phyloP scores from a whole-genome alignment of 2,329 filamentous ascomycete genomes.

The Colletotrichum brevisporum region DNA sequence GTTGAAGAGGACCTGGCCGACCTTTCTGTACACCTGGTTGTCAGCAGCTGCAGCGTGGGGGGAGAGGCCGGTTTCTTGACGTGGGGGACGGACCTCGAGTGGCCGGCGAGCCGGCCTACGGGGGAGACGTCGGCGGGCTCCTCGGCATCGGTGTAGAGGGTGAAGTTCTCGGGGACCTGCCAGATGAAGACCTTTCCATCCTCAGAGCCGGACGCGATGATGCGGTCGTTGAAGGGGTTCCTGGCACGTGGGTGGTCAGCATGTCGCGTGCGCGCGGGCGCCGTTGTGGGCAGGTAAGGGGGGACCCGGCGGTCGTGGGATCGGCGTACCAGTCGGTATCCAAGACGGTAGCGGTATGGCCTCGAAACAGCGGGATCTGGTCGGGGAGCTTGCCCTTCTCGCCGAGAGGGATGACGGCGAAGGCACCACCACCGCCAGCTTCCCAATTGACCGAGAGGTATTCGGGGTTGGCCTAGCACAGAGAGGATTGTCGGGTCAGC shows the following conservation, averaged over 20 bases:
- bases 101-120: conserved; percentile 84
- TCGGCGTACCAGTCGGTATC: conserved; percentile 92
- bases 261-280: conserved; percentile 37
- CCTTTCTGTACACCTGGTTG: conserved; percentile 75
- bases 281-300: conserved; percentile 13
- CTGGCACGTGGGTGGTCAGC: conserved; percentile 60
- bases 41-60: conserved; percentile 19
- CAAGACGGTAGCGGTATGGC: conserved; percentile 94
- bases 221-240: conserved; percentile 95
- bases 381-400: conserved; percentile 94
- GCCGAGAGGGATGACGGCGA: conserved; percentile 92
- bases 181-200: conserved; percentile 98
- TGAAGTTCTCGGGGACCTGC: conserved; percentile 92
- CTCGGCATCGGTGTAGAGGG: conserved; percentile 86
- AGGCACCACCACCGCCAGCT: conserved; percentile 93
- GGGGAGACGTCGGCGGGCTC: conserved; percentile 87
- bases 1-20: conserved; percentile 98
- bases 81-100: conserved; percentile 76
- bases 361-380: conserved; percentile 93
- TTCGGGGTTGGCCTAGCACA: conserved; percentile 89
- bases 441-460: conserved; percentile 99
- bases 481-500: conserved; percentile 18
- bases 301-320: conserved; percentile 42
- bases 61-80: conserved; percentile 14
- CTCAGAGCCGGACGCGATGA: conserved; percentile 95